Percentiles rank a stretch among this genome's conserved stretches.
Conservation (phyloP, 192 early-diverging fungal species). For the Entomortierella chlamydospora region DNA sequence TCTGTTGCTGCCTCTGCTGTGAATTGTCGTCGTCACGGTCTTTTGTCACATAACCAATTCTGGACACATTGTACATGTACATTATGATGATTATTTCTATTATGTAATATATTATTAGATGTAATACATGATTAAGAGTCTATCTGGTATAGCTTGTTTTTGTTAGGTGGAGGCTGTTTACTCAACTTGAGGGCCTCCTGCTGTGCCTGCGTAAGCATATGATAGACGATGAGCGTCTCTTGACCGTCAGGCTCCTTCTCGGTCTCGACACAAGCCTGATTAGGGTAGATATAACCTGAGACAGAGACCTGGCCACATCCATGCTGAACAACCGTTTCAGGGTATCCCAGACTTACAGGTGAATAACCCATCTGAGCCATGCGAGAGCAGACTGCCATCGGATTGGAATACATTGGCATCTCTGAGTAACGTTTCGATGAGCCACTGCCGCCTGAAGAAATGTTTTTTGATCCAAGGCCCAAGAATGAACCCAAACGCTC, state of each 20-base stretch:
- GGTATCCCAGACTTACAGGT: slow-evolving; percentile 45
- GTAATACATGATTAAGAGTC: slow-evolving; percentile 14
- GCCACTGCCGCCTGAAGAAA: background rate
- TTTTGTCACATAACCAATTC: no score
- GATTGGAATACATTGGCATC: slow-evolving; percentile 39
- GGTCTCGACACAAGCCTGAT: slow-evolving; percentile 52
- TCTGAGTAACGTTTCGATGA: slow-evolving; percentile 48
- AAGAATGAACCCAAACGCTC: slow-evolving; percentile 1
- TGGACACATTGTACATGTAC: no score
- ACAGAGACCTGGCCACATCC: slow-evolving; percentile 42
- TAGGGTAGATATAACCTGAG: slow-evolving; percentile 49
- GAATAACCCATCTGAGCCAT: slow-evolving; percentile 51
- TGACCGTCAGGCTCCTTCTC: slow-evolving; percentile 40
- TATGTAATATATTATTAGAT: no score
- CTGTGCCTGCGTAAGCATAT: slow-evolving; percentile 46
- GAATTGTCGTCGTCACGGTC: no score
- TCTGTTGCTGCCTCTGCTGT: no score
- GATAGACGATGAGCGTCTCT: slow-evolving; percentile 43
- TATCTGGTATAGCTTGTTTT: slow-evolving; percentile 28
- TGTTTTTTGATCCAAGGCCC: background rate
- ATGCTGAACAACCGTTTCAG: slow-evolving; percentile 44
- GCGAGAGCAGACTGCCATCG: slow-evolving; percentile 28
- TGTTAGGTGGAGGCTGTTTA: slow-evolving; percentile 19
- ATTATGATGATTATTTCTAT: no score
- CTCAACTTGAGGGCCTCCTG: slow-evolving; percentile 50